These are phyloP conservation scores for Eudorina sp. DNA, from an alignment of 139 green algal genomes.

Conservation along the genomic window DNA sequence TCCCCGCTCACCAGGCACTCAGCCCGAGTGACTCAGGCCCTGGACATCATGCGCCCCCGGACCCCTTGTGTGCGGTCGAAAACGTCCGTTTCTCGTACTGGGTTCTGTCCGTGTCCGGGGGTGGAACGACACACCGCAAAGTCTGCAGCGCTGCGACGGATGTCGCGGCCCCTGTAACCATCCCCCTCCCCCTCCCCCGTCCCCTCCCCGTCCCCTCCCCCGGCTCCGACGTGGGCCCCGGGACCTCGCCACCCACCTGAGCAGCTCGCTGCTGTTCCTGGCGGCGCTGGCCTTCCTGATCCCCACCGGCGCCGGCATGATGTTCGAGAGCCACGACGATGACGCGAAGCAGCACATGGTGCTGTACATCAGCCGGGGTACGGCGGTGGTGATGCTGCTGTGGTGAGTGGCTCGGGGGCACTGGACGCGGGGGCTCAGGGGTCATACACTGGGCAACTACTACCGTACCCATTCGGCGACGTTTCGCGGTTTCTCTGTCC, in stretches of 20 bases:
- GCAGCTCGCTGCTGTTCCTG: constrained; percentile 85
- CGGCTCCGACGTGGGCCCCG: background rate
- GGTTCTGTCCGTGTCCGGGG: too few relatives aligned
- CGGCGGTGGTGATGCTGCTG: constrained; percentile 38
- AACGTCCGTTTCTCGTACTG: too few relatives aligned
- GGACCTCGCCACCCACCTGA: background rate
- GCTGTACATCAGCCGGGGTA: constrained; percentile 40
- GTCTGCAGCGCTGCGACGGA: too few relatives aligned
- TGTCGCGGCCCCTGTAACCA: too few relatives aligned
- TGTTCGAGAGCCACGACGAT: background rate
- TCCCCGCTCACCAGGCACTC: too few relatives aligned
- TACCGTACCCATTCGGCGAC: too few relatives aligned
- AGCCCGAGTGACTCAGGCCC: too few relatives aligned
- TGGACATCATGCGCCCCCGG: too few relatives aligned
- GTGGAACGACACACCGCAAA: too few relatives aligned
- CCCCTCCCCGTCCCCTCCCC: background rate
- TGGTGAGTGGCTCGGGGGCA: background rate
- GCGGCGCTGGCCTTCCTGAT: constrained; percentile 85
- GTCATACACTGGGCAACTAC: too few relatives aligned
- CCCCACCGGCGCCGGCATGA: constrained; percentile 65
- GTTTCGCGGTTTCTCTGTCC: too few relatives aligned
- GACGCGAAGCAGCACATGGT: background rate
- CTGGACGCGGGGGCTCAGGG: background rate
- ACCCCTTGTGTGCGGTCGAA: too few relatives aligned
- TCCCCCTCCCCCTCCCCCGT: background rate